Evolutionary conservation across 164 flowering plant genomes (phyloP), one percentile per base, ranked within the genome.

Genomic region (Aristolochia fimbriata): DNA sequence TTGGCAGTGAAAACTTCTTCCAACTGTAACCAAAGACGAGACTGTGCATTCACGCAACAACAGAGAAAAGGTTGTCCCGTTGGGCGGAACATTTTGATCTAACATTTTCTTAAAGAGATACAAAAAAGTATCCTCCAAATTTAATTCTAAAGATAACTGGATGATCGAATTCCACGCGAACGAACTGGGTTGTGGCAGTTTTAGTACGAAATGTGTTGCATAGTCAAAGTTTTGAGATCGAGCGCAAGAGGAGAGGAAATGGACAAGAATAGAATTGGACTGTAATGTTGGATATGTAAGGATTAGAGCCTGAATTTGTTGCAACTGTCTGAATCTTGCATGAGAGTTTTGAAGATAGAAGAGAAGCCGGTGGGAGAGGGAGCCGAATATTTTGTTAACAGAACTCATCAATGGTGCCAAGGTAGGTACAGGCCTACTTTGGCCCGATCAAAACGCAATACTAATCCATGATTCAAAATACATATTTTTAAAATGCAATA

Each of bases 221-320:
- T 75, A 75, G 13, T 62, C 60, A 4, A 68, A 59, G 0, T 65
- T 54, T 1, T 64, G 67, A 8, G 62, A 64, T 15, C 66, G 73
- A 54, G 50, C 65, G 31, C 75, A 72, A 9, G 71, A 68, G 21
- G 75, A 58, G 21, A 75, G 52, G 59, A 75, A 70, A 48, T 57
- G 22, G 31, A 55, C 33, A 14, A 75, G 57, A 25, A 65, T 50
- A 43, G 69, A 55, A 24, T 55, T 24, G 31, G 74, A 60, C 16
- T 22, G 51, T 57, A 68, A 68, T 55, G 17, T 21, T n/a, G 47
- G 57, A 56, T 64, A 68, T 23, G 70, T 66, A 55, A 73, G 70
- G 46, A 75, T 64, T 55, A 70, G 78, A 52, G 76, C 64, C n/a
- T 74, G 78, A 54, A 72, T 66, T 66, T 74, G 78, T 27, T 74